These are phyloP conservation scores for Apiotrichum mycotoxinovorans DNA, from an alignment of 1,284 basidiomycete species.

Conservation along the genomic window DNA sequence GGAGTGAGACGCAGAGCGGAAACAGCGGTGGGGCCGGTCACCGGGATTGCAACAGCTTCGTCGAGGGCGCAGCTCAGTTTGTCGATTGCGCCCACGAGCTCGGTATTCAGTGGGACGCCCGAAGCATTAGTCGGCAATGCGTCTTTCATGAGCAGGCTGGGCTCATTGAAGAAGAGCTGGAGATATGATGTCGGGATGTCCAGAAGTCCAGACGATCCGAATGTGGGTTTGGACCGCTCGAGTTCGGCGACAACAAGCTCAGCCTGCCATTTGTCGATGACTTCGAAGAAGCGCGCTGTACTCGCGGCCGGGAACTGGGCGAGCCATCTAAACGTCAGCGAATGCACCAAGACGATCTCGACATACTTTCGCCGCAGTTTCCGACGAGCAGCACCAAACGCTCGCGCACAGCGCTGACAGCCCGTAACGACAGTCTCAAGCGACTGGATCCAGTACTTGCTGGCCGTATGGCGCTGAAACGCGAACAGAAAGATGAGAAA, in stretches of 20 bases:
- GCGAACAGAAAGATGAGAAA: slow-evolving; percentile 77
- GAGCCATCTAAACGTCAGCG: slow-evolving; percentile 36
- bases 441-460: slow-evolving; percentile 57
- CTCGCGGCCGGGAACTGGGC: slow-evolving; percentile 38
- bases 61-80: slow-evolving; percentile 50
- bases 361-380: slow-evolving; percentile 52
- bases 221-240: slow-evolving; percentile 10
- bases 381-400: slow-evolving; percentile 62
- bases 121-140: background rate
- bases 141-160: slow-evolving; percentile 58
- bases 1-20: slow-evolving; percentile 28
- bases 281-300: slow-evolving; percentile 56
- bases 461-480: slow-evolving; percentile 56
- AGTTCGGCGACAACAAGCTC: slow-evolving; percentile 25
- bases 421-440: slow-evolving; percentile 58
- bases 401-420: slow-evolving; percentile 66
- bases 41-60: slow-evolving; percentile 16
- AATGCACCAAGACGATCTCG: slow-evolving; percentile 60
- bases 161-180: slow-evolving; percentile 67
- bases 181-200: slow-evolving; percentile 54
- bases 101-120: background rate
- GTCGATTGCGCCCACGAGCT: slow-evolving; percentile 11
- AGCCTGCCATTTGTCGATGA: slow-evolving; percentile 66
- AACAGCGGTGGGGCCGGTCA: slow-evolving; percentile 13
- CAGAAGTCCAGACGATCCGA: slow-evolving; percentile 26